Evolutionary conservation across 108 stramenopile genomes (phyloP).

Genomic region (Fistulifera pelliculosa): DNA sequence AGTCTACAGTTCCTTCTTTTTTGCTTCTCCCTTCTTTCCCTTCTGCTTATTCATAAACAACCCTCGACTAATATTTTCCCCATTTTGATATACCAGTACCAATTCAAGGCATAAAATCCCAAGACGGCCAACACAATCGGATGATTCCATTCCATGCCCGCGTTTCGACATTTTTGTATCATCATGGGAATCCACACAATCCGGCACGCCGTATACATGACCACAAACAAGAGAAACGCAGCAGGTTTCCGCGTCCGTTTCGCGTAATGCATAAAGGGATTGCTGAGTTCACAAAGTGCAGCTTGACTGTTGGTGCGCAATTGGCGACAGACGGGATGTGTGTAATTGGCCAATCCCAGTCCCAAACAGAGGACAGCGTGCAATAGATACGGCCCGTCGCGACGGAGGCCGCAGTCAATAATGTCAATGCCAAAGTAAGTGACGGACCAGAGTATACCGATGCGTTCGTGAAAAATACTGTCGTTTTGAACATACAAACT

Average conservation of each 20-base stretch:
- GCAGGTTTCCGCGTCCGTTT: conserved; percentile 23
- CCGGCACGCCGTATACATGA: conserved; percentile 29
- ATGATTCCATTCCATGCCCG: neutral
- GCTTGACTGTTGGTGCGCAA: conserved; percentile 36
- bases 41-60: neutral
- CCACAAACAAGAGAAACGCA: conserved; percentile 25
- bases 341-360: conserved; percentile 16
- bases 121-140: neutral
- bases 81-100: conserved; percentile 12
- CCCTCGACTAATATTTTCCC: conserved; percentile 6
- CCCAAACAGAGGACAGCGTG: conserved; percentile 21
- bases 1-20: too few species aligned
- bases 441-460: conserved; percentile 23
- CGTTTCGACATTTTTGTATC: conserved; percentile 6
- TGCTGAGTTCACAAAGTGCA: conserved; percentile 15
- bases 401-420: conserved; percentile 13
- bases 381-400: conserved; percentile 11
- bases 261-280: conserved; percentile 17
- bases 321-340: conserved; percentile 13
- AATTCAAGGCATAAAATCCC: conserved; percentile 10
- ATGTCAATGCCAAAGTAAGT: conserved; percentile 30
- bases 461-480: conserved; percentile 27
- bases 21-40: too few species aligned
- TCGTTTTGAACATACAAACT: conserved; percentile 28
- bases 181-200: conserved; percentile 39